Percentiles rank a stretch among this genome's conserved stretches.
Conservation (phyloP, 1,284 basidiomycete species). For the Chiua sp. region DNA sequence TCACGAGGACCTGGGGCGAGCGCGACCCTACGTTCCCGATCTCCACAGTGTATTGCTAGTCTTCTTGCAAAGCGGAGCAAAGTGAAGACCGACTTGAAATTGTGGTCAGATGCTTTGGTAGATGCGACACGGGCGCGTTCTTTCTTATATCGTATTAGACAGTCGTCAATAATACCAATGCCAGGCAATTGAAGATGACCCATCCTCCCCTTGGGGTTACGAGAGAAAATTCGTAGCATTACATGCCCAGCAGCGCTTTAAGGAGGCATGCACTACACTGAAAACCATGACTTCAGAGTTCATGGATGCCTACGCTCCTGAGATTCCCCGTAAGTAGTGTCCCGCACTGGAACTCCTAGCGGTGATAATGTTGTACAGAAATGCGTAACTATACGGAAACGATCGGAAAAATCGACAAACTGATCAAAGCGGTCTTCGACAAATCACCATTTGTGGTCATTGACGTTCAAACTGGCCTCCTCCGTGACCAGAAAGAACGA, state of each 20-base stretch:
- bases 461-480: conserved; percentile 5
- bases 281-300: not conserved
- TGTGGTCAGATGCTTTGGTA: not conserved
- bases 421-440: conserved; percentile 1
- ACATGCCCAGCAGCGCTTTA: not conserved
- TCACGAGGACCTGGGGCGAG: not conserved
- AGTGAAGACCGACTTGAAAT: not conserved
- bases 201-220: conserved; percentile 9
- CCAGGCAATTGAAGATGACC: conserved; percentile 12
- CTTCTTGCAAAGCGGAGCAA: conserved; percentile 14
- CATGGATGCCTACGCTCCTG: not conserved
- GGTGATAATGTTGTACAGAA: conserved; percentile 1
- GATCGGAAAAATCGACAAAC: not conserved
- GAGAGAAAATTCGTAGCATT: conserved; percentile 8
- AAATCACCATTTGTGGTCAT: conserved; percentile 18
- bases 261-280: not conserved
- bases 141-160: not conserved
- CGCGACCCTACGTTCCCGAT: not conserved
- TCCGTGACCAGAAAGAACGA: conserved; percentile 4
- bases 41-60: conserved; percentile 1
- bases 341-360: not conserved
- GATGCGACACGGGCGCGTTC: conserved; percentile 8
- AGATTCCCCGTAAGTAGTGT: conserved; percentile 5
- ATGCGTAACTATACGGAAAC: conserved; percentile 3
- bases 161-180: not conserved